Evolutionary conservation across 371 early-diverging fungal genomes (phyloP).

Genomic region (Lichtheimia ramosa): DNA sequence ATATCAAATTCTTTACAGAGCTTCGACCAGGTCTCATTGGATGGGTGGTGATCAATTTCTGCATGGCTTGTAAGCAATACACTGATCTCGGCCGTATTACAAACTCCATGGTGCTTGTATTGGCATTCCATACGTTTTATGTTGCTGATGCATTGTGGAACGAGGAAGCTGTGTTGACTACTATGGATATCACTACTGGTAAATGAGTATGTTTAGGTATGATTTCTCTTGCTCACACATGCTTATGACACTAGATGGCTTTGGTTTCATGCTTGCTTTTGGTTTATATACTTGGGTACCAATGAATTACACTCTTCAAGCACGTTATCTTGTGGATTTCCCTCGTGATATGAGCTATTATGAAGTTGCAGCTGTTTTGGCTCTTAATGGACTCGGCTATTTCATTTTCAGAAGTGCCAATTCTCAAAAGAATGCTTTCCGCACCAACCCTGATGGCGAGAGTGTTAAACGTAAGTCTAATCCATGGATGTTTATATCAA

Average conservation of each 20-base stretch:
- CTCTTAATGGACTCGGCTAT: conserved; percentile 70
- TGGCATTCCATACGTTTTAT: conserved; percentile 79
- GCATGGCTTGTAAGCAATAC: conserved; percentile 82
- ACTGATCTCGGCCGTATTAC: conserved; percentile 64
- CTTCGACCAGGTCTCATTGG: conserved; percentile 90
- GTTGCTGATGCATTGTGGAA: conserved; percentile 85
- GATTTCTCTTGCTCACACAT: neutral
- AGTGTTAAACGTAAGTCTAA: conserved; percentile 54
- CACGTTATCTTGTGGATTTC: conserved; percentile 78
- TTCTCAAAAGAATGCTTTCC: conserved; percentile 89
- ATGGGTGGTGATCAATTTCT: conserved; percentile 77
- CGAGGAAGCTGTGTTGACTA: conserved; percentile 83
- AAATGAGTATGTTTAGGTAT: neutral
- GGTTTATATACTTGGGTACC: conserved; percentile 92
- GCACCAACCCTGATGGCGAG: conserved; percentile 73
- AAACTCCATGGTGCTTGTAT: conserved; percentile 75
- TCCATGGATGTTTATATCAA: neutral
- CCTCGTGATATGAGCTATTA: conserved; percentile 60
- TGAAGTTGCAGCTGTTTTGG: conserved; percentile 52
- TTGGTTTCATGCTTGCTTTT: conserved; percentile 93
- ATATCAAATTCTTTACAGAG: conserved; percentile 93
- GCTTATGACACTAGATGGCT: conserved; percentile 68
- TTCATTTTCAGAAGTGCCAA: conserved; percentile 90
- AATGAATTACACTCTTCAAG: conserved; percentile 88
- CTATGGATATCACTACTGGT: conserved; percentile 89